Evolutionary conservation across 2,329 filamentous ascomycete genomes (phyloP).

Genomic region (Pestalotiopsis sp.): DNA sequence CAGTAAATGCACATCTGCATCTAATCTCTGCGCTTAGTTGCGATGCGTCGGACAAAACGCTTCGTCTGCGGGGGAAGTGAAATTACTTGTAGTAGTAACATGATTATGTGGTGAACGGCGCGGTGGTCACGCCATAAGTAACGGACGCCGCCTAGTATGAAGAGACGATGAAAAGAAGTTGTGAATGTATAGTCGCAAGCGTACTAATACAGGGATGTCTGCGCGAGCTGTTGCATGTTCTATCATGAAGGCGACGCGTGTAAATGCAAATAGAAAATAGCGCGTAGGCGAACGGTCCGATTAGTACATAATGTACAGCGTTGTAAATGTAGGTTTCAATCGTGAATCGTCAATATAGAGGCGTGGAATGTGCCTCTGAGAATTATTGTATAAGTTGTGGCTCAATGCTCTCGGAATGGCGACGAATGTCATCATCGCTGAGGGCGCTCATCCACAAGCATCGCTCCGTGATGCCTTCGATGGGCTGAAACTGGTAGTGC

Average conservation of each 20-base stretch:
- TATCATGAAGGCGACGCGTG: constrained; percentile 4
- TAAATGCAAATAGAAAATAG: constrained; percentile 8
- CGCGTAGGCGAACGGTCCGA: neutral
- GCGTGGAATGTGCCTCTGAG: neutral
- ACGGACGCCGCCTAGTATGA: neutral
- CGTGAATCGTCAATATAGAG: constrained; percentile 7
- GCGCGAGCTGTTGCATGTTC: constrained; percentile 9
- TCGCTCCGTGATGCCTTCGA: constrained; percentile 76
- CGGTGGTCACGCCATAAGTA: neutral
- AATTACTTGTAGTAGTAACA: neutral
- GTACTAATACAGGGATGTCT: constrained; percentile 11
- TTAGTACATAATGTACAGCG: constrained; percentile 9
- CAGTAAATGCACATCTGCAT: neutral
- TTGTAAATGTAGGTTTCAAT: constrained; percentile 2
- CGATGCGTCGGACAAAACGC: neutral
- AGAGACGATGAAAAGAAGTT: constrained; percentile 1
- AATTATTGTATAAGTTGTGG: constrained; percentile 21
- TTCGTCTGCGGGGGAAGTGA: neutral
- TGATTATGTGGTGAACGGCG: neutral
- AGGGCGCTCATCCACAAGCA: constrained; percentile 86
- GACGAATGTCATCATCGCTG: constrained; percentile 73
- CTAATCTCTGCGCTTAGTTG: neutral
- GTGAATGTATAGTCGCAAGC: constrained; percentile 2
- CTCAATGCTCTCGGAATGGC: constrained; percentile 54
- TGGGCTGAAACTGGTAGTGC: constrained; percentile 72